Percentiles rank a stretch among this genome's conserved stretches.
Evolutionary conservation across 228 moss, liverwort and hornwort genomes (phyloP).

Genomic region (Sphagnum magellanicum): DNA sequence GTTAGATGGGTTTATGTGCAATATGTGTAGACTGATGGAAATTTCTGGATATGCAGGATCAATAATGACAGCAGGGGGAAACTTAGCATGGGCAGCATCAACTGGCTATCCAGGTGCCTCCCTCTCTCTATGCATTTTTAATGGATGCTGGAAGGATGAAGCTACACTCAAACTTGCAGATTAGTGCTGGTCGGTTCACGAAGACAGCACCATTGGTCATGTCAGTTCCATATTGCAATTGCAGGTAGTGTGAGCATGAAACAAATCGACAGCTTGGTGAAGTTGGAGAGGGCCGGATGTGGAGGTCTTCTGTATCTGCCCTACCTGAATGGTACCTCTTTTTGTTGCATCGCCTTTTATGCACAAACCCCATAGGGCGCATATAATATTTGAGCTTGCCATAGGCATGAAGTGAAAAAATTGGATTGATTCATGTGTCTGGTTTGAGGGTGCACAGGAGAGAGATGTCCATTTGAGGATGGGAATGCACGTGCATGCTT

Average conservation of each 20-base stretch:
- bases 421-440: no score
- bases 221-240: neutral
- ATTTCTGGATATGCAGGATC: constrained; percentile 43
- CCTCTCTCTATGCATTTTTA: neutral
- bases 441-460: constrained; percentile 34
- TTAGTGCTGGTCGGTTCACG: no score
- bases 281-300: constrained; percentile 58
- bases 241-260: constrained; percentile 48
- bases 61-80: constrained; percentile 84
- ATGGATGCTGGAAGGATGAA: neutral
- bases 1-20: no score
- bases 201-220: no score
- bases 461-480: constrained; percentile 97
- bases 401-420: no score
- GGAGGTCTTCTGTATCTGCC: constrained; percentile 86
- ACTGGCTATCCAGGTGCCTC: constrained; percentile 36
- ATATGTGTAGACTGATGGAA: no score
- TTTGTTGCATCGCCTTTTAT: neutral
- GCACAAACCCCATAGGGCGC: neutral
- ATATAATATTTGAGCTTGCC: no score
- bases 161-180: no score
- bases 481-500: constrained; percentile 80
- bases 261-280: constrained; percentile 47
- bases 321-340: constrained; percentile 64
- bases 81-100: constrained; percentile 79